Base-by-base conservation (phyloP, 768 basidiomycete species). In the Lactarius vividus region DNA sequence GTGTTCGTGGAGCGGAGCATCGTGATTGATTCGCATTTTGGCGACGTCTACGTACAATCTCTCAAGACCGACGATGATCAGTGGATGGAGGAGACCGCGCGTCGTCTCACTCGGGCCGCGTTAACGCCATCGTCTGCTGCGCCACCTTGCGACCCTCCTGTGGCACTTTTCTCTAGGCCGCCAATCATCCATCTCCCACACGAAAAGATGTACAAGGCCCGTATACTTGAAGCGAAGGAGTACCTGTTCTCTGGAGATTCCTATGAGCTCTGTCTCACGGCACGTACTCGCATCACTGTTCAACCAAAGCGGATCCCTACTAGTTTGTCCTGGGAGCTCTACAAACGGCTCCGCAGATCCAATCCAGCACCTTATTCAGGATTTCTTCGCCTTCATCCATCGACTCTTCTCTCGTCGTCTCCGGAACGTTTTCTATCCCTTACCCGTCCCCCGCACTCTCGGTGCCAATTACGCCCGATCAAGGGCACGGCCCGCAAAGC, bases 321-420 rank as follows among this genome's bases (percentile, higher is more conserved):
- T 1, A 75, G 76, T 26, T 80, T 84, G 2, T 88, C 89, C 15
- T 93, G 91, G 91, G 82, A 86, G 63, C 82, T 88, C 44, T 93
- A 90, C 78, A 88, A 87, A 71, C 74, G 74, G 52, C 83, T 97
- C 42, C 87, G 93, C 35, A 75, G 80, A 42, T 79, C 80, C 57
- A 98, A 98, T 72, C 94, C 96, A 4, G 94, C 96, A 2, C 94
- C 94, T 6, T 88, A 96, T 76, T 89, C 92, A 2, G 89, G 86
- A 0, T 97, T 87, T 76, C 74, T 93, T 57, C 88, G 91, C 28
- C 79, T 94, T 9, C 85, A 88, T 71, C 89, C 89, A 0, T 86
- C 89, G 0, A 88, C 88, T 4, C 77, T 97, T 23, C 77, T 97
- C 55, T 90, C 89, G 2, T 96, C 94, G 3, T 95, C 92, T 1